phyloP scores from a whole-genome alignment of 2,329 filamentous ascomycete species.

The Orbilia quercus region DNA sequence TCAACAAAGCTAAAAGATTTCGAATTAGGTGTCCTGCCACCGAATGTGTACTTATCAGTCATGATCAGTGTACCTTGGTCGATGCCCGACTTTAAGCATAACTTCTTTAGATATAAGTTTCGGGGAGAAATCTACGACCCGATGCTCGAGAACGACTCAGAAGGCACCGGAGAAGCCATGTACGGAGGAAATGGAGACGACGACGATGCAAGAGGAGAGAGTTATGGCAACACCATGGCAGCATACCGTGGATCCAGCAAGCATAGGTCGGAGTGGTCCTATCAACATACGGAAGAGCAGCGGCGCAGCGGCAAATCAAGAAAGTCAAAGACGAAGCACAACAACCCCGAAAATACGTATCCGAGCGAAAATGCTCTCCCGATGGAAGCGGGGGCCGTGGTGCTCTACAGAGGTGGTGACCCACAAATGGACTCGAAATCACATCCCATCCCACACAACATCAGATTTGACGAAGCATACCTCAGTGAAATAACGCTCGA shows the following conservation, averaged over 20 bases:
- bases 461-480: slow-evolving; percentile 10
- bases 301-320: too few species aligned
- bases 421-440: too few species aligned
- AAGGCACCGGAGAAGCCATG: background rate
- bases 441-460: background rate
- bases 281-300: too few species aligned
- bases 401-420: too few species aligned
- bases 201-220: background rate
- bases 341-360: too few species aligned
- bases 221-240: slow-evolving; percentile 1
- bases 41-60: background rate
- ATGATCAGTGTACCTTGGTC: background rate
- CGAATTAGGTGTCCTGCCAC: slow-evolving; percentile 1
- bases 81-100: background rate
- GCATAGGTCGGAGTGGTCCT: too few species aligned
- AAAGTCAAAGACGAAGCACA: too few species aligned
- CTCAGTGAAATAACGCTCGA: too few species aligned
- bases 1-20: background rate
- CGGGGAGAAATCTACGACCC: slow-evolving; percentile 18
- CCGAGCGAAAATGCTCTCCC: too few species aligned
- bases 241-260: too few species aligned
- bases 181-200: background rate
- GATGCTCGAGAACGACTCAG: background rate
- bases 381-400: too few species aligned
- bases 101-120: slow-evolving; percentile 10